A percentile compares a stretch with the other conserved stretches of the same genome.
Evolutionary conservation across 306 rosid species (phyloP).

Genomic region (Delonix regia): DNA sequence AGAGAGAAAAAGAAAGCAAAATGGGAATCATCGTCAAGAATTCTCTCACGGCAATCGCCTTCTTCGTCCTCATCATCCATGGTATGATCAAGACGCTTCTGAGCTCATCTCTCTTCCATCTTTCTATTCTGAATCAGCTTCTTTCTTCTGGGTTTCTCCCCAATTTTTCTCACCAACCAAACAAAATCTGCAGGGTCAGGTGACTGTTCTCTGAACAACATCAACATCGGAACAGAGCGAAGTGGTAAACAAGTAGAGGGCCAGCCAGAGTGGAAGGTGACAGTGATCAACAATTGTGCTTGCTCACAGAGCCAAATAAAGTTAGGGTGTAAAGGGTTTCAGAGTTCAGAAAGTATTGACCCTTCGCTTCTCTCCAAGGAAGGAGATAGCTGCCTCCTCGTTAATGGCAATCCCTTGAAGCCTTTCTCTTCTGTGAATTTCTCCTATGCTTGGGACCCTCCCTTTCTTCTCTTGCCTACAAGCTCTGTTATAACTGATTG

Average conservation of each 20-base stretch:
- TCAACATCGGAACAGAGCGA: conserved; percentile 50
- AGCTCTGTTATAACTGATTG: conserved; percentile 39
- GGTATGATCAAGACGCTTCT: not conserved
- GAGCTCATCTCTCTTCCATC: not conserved
- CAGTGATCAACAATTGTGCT: conserved; percentile 54
- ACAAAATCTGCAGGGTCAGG: conserved; percentile 44
- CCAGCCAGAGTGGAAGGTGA: conserved; percentile 63
- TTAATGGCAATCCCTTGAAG: conserved; percentile 39
- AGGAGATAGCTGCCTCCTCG: conserved; percentile 49
- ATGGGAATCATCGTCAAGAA: not conserved
- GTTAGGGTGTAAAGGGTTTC: conserved; percentile 50
- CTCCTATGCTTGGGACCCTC: conserved; percentile 72
- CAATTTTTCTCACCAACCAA: not conserved
- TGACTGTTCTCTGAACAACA: conserved; percentile 48
- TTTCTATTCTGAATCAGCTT: too few species aligned
- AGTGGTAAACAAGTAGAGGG: conserved; percentile 51
- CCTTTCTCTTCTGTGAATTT: conserved; percentile 36
- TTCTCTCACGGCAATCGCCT: not conserved
- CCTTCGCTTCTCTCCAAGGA: conserved; percentile 36
- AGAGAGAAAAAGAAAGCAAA: not conserved
- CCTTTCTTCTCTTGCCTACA: conserved; percentile 45
- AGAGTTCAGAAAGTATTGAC: conserved; percentile 35
- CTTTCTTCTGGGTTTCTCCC: not conserved
- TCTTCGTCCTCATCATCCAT: not conserved
- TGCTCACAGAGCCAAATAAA: conserved; percentile 45